Evolutionary conservation across 1,284 basidiomycete species (phyloP).

Genomic region (Apiotrichum porosum): DNA sequence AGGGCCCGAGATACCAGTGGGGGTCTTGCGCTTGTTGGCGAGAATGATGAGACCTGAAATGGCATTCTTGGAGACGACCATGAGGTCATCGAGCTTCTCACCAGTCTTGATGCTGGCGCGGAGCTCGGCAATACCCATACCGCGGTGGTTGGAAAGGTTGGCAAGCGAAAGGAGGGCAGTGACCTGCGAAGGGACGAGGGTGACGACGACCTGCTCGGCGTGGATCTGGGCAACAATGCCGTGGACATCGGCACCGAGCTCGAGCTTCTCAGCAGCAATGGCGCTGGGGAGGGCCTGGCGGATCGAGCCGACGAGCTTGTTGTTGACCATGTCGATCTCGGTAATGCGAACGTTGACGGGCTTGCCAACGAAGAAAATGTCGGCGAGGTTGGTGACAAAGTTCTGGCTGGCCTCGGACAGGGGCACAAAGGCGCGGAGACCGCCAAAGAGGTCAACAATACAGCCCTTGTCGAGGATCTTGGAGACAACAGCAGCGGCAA

Average conservation of each 20-base stretch:
- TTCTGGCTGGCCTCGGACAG: slow-evolving; percentile 71
- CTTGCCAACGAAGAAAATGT: slow-evolving; percentile 72
- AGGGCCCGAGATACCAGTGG: slow-evolving; percentile 51
- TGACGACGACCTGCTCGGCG: slow-evolving; percentile 73
- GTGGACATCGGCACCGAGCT: slow-evolving; percentile 68
- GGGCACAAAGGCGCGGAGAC: slow-evolving; percentile 77
- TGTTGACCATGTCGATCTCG: slow-evolving; percentile 60
- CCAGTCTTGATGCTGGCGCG: slow-evolving; percentile 63
- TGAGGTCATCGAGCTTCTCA: slow-evolving; percentile 68
- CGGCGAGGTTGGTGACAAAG: slow-evolving; percentile 59
- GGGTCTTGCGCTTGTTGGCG: slow-evolving; percentile 57
- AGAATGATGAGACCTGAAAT: slow-evolving; percentile 86
- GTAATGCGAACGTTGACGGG: slow-evolving; percentile 83
- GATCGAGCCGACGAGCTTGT: slow-evolving; percentile 77
- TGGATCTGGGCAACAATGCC: slow-evolving; percentile 73
- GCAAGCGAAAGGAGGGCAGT: slow-evolving; percentile 79
- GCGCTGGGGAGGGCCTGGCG: slow-evolving; percentile 66
- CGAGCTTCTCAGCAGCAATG: slow-evolving; percentile 62
- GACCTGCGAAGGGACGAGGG: slow-evolving; percentile 64
- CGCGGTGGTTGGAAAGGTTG: slow-evolving; percentile 78
- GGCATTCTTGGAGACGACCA: slow-evolving; percentile 83
- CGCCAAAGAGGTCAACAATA: slow-evolving; percentile 86
- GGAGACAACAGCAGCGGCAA: slow-evolving; percentile 80
- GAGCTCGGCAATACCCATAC: slow-evolving; percentile 64
- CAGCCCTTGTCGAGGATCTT: slow-evolving; percentile 72